Evolutionary conservation across 169 alveolate genomes (phyloP).

Genomic region (Plasmodium ovale): DNA sequence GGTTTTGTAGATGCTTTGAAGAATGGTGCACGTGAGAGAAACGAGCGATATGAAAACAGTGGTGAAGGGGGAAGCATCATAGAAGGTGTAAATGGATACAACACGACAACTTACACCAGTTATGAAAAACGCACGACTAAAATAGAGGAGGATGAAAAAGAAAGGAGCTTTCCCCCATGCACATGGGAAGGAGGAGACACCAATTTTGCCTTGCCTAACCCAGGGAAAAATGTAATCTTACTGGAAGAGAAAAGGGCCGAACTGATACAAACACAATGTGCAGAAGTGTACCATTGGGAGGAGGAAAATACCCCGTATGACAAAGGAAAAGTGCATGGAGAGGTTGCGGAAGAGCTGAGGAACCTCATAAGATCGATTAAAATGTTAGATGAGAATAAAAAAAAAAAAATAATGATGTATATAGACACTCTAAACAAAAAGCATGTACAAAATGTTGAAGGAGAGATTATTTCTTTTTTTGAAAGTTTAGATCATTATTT

Average conservation of each 20-base stretch:
- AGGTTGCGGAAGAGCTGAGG: conserved; percentile 8
- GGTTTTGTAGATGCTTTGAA: background rate
- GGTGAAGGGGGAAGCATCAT: background rate
- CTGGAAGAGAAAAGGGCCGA: background rate
- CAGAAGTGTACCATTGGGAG: background rate
- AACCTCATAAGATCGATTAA: conserved; percentile 32
- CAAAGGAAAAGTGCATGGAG: conserved; percentile 10
- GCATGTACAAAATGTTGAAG: conserved; percentile 19
- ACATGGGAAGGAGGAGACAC: too few relatives aligned
- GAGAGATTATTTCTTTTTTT: conserved; percentile 31
- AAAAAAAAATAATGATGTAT: conserved; percentile 24
- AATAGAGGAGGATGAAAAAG: background rate
- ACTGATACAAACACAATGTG: background rate
- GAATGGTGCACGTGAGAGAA: too few relatives aligned
- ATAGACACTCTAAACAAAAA: conserved; percentile 55
- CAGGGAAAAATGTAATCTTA: too few relatives aligned
- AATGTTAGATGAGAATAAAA: conserved; percentile 16
- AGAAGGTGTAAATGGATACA: background rate
- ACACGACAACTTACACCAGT: background rate
- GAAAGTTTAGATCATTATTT: conserved; percentile 56
- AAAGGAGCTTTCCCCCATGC: too few relatives aligned
- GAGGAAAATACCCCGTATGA: background rate
- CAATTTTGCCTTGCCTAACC: too few relatives aligned
- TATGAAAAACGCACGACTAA: background rate
- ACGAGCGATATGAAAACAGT: background rate